Evolutionary conservation across 176 grass and related monocot species (phyloP), one percentile per base, ranked within the genome.

Genomic region (Aechmea fasciata): DNA sequence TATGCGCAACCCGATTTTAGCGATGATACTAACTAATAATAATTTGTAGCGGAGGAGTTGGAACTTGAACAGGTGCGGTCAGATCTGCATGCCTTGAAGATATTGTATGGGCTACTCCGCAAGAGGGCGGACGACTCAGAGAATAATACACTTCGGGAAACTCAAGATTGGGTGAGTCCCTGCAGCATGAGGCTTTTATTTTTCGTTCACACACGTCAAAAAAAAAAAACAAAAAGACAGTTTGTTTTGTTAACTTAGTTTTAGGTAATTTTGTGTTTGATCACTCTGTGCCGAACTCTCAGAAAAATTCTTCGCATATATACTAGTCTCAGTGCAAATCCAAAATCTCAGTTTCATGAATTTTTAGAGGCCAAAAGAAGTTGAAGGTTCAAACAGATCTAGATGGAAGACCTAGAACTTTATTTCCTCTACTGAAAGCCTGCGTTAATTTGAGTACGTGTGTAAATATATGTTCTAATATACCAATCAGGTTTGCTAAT

Each of bases 101-200:
- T 57, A 11, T 80, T 96, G 11, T 91, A 91, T 1, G 74, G 77
- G 25, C 64, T 96, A 69, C 80, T 96, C 72, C 75, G 75, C 28
- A 73, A 11, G 2, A 12, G 41, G 41, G 8, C 11, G 18, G 15
- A 0, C 12, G 11, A 17, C 2, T 19, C 19, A 26, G 8, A 13
- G 26, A 23, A 14, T 65, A 23, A 14, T 65, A 9, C 17, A 14
- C 13, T 75, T 52, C 48, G 12, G 9, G 13, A 23, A 12, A 48
- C 52, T 59, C 22, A 54, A n/a, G 26, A 22, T 52, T 54, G 15
- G 48, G 53, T 18, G 47, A 62, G 17, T 64, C 33, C 33, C 51
- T 69, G n/a, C n/a, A n/a, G n/a, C n/a, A n/a, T n/a, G 41, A 80
- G 51, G 25, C 23, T 64, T 22, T 69, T 49, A n/a, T 69, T 11